Conservation (phyloP, 73 alveolate genomes). For the Paramecium caudatum region DNA sequence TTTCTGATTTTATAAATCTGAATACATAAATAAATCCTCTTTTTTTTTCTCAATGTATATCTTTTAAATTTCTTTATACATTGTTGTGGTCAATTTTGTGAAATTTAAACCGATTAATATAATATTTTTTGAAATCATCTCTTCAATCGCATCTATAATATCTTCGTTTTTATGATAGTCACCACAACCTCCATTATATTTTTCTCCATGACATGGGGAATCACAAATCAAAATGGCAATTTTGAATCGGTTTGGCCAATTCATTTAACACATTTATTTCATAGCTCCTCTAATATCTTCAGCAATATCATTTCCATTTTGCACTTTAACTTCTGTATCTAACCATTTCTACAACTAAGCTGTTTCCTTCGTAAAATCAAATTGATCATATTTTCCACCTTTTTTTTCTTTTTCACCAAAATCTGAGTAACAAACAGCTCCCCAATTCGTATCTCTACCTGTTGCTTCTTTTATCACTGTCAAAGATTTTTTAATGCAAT, state of each 20-base stretch:
- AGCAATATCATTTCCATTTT: constrained; percentile 31
- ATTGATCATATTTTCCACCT: not conserved
- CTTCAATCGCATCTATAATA: constrained; percentile 28
- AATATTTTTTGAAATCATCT: not conserved
- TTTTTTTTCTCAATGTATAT: not conserved
- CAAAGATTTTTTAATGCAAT: not conserved
- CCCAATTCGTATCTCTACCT: constrained; percentile 48
- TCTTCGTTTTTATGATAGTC: not conserved
- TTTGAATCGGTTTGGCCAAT: constrained; percentile 9
- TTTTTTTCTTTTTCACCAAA: not conserved
- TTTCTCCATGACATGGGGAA: constrained; percentile 54
- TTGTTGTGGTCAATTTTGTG: not conserved
- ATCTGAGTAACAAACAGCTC: constrained; percentile 50
- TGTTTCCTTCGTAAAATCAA: not conserved
- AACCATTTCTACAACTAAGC: not conserved
- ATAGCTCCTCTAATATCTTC: constrained; percentile 50
- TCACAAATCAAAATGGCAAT: constrained; percentile 34
- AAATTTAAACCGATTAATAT: constrained; percentile 12
- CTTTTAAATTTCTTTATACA: constrained; percentile 3
- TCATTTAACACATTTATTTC: not conserved
- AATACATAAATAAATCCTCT: not conserved
- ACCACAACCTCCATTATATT: constrained; percentile 9
- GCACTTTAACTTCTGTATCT: not conserved
- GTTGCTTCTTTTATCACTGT: constrained; percentile 29
- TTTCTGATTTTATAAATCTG: not conserved